A percentile compares a stretch with the other conserved stretches of the same genome.
Conservation (phyloP, 2,329 filamentous ascomycete species). For the Sphaerulina vaccinii region DNA sequence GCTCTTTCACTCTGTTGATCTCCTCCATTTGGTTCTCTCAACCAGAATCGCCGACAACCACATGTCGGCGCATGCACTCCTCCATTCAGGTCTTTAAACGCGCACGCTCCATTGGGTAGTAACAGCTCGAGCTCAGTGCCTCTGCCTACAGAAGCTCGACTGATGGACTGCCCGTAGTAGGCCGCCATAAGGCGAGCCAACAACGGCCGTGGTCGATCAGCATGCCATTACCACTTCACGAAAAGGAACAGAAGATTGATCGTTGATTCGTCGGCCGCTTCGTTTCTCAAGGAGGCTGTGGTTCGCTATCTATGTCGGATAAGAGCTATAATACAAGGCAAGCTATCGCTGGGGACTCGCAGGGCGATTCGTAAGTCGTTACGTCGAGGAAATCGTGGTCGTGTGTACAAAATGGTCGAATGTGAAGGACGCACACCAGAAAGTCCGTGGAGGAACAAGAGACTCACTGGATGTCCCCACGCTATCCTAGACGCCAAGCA, state of each 20-base stretch:
- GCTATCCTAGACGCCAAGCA: slow-evolving; percentile 11
- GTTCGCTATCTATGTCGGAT: slow-evolving; percentile 7
- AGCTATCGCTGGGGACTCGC: not conserved
- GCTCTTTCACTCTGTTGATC: slow-evolving; percentile 35
- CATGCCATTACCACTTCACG: slow-evolving; percentile 29
- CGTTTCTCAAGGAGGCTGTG: slow-evolving; percentile 9
- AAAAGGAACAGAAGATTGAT: slow-evolving; percentile 2
- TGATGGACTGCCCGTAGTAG: slow-evolving; percentile 24
- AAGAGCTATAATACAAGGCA: slow-evolving; percentile 5
- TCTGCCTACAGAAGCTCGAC: slow-evolving; percentile 26
- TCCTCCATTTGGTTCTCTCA: slow-evolving; percentile 26
- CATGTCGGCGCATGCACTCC: slow-evolving; percentile 48
- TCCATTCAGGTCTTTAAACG: slow-evolving; percentile 49
- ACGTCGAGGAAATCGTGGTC: slow-evolving; percentile 14
- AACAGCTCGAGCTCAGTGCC: slow-evolving; percentile 24
- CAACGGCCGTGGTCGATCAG: slow-evolving; percentile 32
- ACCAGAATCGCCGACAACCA: slow-evolving; percentile 56
- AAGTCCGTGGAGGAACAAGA: slow-evolving; percentile 13
- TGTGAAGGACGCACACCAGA: slow-evolving; percentile 10
- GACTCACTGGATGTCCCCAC: slow-evolving; percentile 14
- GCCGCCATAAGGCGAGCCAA: slow-evolving; percentile 39
- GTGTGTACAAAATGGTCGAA: slow-evolving; percentile 4
- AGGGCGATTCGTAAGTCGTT: slow-evolving; percentile 12
- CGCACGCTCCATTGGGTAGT: slow-evolving; percentile 54
- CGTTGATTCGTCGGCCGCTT: slow-evolving; percentile 7